A percentile compares a stretch with the other conserved stretches of the same genome.
Conservation (phyloP, 2,329 filamentous ascomycete species). For the Sarocladiaceae sp. region DNA sequence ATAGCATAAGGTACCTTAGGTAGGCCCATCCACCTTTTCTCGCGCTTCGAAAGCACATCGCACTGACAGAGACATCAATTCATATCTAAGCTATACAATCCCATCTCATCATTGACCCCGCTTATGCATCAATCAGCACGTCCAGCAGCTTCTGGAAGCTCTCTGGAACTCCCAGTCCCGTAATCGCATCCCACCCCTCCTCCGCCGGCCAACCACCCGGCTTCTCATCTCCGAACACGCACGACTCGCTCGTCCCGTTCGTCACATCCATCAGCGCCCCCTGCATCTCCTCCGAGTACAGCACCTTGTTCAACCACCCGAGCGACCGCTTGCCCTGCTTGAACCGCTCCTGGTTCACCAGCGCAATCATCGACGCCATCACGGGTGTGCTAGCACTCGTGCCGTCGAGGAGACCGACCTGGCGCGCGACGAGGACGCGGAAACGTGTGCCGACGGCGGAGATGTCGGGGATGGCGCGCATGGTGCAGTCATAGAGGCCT, state of each 20-base stretch:
- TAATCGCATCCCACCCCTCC: slow-evolving; percentile 41
- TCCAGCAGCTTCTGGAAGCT: slow-evolving; percentile 33
- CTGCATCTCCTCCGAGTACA: slow-evolving; percentile 36
- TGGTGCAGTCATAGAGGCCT: slow-evolving; percentile 36
- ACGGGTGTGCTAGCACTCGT: slow-evolving; percentile 50
- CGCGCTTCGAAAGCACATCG: too few species aligned
- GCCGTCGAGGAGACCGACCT: slow-evolving; percentile 25
- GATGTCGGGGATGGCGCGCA: slow-evolving; percentile 45
- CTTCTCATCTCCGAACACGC: slow-evolving; percentile 26
- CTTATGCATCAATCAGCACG: slow-evolving; percentile 22
- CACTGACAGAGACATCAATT: too few species aligned
- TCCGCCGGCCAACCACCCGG: slow-evolving; percentile 38
- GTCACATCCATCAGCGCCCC: slow-evolving; percentile 35
- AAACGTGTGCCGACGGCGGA: slow-evolving; percentile 54
- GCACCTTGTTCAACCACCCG: slow-evolving; percentile 46
- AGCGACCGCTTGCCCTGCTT: slow-evolving; percentile 39
- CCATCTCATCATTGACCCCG: background rate
- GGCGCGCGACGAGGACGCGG: slow-evolving; percentile 25
- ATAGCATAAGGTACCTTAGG: too few species aligned
- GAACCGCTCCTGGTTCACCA: slow-evolving; percentile 49
- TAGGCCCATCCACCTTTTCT: too few species aligned
- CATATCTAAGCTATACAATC: too few species aligned
- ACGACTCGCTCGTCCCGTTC: slow-evolving; percentile 33
- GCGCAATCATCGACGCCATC: slow-evolving; percentile 46
- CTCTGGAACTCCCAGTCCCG: slow-evolving; percentile 41